Percentiles rank a stretch among this genome's conserved stretches.
These are phyloP conservation scores for Mollisiaceae sp. DNA, from an alignment of 2,329 filamentous ascomycete genomes.

Conservation along the genomic window DNA sequence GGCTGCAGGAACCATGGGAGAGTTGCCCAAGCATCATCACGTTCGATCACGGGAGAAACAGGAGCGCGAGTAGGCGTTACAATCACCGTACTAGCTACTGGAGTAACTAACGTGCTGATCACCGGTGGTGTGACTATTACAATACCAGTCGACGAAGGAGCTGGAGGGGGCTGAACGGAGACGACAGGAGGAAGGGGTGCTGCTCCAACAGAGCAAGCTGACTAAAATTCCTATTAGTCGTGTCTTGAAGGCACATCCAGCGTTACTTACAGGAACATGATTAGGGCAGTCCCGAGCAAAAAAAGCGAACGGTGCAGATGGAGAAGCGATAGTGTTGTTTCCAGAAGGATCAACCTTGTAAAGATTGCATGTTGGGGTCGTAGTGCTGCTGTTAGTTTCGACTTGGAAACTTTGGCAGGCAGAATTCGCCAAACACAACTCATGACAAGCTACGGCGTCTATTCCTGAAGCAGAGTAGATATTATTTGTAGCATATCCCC, in stretches of 20 bases:
- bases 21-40: background rate
- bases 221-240: background rate
- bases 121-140: constrained; percentile 3
- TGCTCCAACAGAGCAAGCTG: background rate
- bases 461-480: constrained; percentile 23
- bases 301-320: constrained; percentile 25
- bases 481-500: constrained; percentile 31
- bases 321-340: constrained; percentile 20
- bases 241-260: background rate
- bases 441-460: constrained; percentile 24
- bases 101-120: background rate
- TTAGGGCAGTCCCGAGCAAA: constrained; percentile 27
- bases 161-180: background rate
- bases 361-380: constrained; percentile 25
- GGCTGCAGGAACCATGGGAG: constrained; percentile 18
- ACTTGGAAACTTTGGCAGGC: constrained; percentile 29
- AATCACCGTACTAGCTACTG: background rate
- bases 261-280: constrained; percentile 21
- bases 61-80: background rate
- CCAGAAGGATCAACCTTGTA: constrained; percentile 20
- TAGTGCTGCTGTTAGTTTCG: constrained; percentile 16
- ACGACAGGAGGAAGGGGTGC: background rate
- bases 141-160: background rate
- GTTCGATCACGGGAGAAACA: background rate
- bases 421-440: constrained; percentile 26